Evolutionary conservation across 805 yeast species (phyloP).

Genomic region (Wickerhamomyces bovis): DNA sequence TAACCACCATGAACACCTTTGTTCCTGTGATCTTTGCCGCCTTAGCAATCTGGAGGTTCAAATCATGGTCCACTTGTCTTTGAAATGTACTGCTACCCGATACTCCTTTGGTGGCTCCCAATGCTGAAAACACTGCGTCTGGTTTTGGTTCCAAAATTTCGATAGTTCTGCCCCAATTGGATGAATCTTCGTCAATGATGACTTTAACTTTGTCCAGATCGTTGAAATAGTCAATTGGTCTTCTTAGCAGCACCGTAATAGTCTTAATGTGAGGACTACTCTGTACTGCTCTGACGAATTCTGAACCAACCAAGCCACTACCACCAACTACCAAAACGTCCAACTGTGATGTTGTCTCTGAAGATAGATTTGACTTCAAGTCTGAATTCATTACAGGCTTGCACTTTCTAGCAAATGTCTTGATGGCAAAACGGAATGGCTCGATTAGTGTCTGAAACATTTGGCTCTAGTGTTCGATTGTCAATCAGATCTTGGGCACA

Average conservation of each 20-base stretch:
- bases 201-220: constrained; percentile 28
- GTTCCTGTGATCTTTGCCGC: constrained; percentile 57
- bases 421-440: not conserved
- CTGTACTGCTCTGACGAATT: constrained; percentile 12
- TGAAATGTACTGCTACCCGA: constrained; percentile 68
- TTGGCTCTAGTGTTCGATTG: too few relatives aligned
- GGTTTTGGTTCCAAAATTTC: not conserved
- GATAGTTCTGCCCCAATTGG: constrained; percentile 44
- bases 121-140: constrained; percentile 47
- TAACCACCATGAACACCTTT: constrained; percentile 56
- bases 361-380: not conserved
- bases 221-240: constrained; percentile 1
- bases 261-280: constrained; percentile 5
- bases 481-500: not conserved
- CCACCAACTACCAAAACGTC: constrained; percentile 16
- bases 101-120: constrained; percentile 63
- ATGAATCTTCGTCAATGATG: constrained; percentile 39
- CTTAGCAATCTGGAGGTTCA: constrained; percentile 57
- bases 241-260: constrained; percentile 10
- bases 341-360: not conserved
- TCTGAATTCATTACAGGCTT: not conserved
- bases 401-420: not conserved
- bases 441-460: too few relatives aligned
- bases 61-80: constrained; percentile 62
- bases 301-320: constrained; percentile 18